A percentile compares a stretch with the other conserved stretches of the same genome.
Evolutionary conservation across 148 eudicot species (phyloP).

Genomic region (Arbutus unedo): DNA sequence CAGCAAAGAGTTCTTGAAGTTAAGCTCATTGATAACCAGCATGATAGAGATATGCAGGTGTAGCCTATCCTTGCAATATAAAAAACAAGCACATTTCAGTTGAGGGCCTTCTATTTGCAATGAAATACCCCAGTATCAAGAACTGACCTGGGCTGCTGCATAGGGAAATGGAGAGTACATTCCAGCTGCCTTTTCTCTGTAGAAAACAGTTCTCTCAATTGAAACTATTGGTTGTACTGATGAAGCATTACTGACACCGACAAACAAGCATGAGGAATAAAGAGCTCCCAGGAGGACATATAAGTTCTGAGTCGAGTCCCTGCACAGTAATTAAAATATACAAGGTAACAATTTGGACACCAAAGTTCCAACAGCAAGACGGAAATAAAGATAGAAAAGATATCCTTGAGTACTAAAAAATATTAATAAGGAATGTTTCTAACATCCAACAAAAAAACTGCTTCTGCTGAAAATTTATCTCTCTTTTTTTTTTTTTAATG

Average conservation of each 20-base stretch:
- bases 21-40: not conserved
- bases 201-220: slow-evolving; percentile 85
- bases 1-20: not conserved
- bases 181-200: slow-evolving; percentile 91
- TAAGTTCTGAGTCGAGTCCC: slow-evolving; percentile 57
- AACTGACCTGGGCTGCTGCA: slow-evolving; percentile 78
- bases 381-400: too few species aligned
- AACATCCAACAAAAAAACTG: not conserved
- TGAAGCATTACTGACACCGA: slow-evolving; percentile 78
- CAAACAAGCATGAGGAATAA: slow-evolving; percentile 59
- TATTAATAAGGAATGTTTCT: not conserved
- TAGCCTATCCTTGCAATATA: not conserved
- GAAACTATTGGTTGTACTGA: slow-evolving; percentile 84
- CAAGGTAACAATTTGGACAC: not conserved
- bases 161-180: slow-evolving; percentile 82
- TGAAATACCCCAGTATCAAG: not conserved
- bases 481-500: not conserved
- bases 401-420: not conserved
- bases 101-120: not conserved
- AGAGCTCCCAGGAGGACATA: slow-evolving; percentile 67
- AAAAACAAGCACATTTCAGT: slow-evolving; percentile 1
- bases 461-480: not conserved
- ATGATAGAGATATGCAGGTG: slow-evolving; percentile 8
- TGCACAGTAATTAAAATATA: slow-evolving; percentile 25
- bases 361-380: not conserved